Base-by-base conservation (phyloP, 140 eudicot genomes). In the Artemisia princeps region DNA sequence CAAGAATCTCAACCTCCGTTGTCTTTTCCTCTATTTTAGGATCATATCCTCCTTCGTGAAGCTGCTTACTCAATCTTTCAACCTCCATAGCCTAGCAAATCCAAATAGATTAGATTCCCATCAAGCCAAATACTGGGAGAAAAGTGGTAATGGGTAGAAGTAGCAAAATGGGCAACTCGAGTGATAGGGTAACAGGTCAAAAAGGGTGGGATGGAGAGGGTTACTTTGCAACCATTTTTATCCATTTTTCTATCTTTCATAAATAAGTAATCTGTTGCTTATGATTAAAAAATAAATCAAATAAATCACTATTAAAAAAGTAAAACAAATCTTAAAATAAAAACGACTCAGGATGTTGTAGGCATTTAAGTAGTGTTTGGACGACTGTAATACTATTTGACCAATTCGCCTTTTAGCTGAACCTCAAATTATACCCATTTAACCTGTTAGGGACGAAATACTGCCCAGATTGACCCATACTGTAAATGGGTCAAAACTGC, bases 31-130 rank as follows among this genome's bases (percentile, higher is more conserved):
- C 63, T 49, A 77, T 75, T 70, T 37, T 70, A 52, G 51, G 14
- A 14, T 81, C 86, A 76, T 83, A 83, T 0, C 81, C 77, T 69
- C 80, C 81, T 70, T 75, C 82, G 0, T 57, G 55, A 65, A 91
- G 83, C 65, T 69, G 87, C 62, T 75, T 83, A 61, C 74, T 65
- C 84, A 57, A 81, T 79, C 85, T 85, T 61, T 80, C 90, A 59
- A 81, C 65, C 69, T 83, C 95, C 40, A 69, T 77, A 64, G 51
- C 65, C 97, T 91, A 78, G 67, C 53, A 55, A 15, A n/a, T 30
- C 67, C 64, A 53, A 64, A 67, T 9, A 62, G 57, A 67, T 67
- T 49, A 67, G 63, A 60, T 40, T 67, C 63, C 30, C 16, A 37
- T 17, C 28, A 56, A 73, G 30, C 10, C 55, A 45, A 12, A 24